Base-by-base conservation (phyloP, 2,329 filamentous ascomycete genomes). In the Balansia obtecta region DNA sequence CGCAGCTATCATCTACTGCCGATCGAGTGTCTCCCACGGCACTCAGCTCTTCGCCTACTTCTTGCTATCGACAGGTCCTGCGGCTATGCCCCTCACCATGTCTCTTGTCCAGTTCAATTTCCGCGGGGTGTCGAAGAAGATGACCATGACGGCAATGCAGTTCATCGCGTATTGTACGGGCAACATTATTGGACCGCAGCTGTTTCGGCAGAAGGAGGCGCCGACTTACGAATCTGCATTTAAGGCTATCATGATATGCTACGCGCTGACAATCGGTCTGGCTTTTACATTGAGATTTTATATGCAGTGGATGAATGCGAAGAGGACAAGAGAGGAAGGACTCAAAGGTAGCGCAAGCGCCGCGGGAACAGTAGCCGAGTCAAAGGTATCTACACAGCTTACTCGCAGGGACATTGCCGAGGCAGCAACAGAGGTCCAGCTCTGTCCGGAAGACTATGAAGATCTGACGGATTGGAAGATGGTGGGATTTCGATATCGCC, bases 391-490 rank as follows among this genome's bases (percentile, higher is more conserved):
- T 12, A 61, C 61, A 27, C 54, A 59, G n/a, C 33, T 54, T 4
- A 55, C 54, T 13, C 51, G 53, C 0, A 57, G 56, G 1, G 54
- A 63, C 34, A 57, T 64, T 5, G 59, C 58, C 2, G 62, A 63
- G 39, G 61, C 59, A n/a, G 61, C 66, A n/a, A 57, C 58, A 11
- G 63, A 63, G 32, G 60, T 70, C 0, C 65, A 68, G 46, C 57
- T 75, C 20, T 61, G 65, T 16, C 64, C 69, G 0, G 68, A 71
- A 49, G 73, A 75, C 52, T 75, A 77, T 51, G 75, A 79, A 18
- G 77, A 82, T 60, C 62, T 75, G 2, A 82, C 79, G 2, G 79
- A 83, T 57, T 80, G 76, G 73, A 71, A 79, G 38, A 79, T 71
- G 1, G 60, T 71, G 16, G 79, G 79, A 0, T 83, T 82, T 54